phyloP scores from a whole-genome alignment of 371 early-diverging fungal genomes.

The Umbelopsis sp. region DNA sequence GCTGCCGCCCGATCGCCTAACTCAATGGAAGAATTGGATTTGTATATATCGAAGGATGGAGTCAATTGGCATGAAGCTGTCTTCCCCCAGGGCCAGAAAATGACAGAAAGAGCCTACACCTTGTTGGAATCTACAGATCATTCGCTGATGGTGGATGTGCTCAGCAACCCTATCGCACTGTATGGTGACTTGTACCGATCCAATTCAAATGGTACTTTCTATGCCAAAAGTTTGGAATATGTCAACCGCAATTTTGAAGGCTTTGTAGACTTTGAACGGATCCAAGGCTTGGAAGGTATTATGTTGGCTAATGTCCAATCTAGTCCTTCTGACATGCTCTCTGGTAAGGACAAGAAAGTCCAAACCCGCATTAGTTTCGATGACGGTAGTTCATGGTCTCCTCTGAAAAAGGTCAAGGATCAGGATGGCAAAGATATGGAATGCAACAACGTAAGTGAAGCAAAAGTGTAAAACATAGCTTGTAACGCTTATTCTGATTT shows the following conservation, averaged over 20 bases:
- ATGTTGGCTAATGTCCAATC: slow-evolving; percentile 81
- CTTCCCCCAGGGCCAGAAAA: slow-evolving; percentile 55
- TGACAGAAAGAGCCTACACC: slow-evolving; percentile 68
- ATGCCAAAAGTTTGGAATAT: slow-evolving; percentile 73
- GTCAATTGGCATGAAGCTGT: slow-evolving; percentile 65
- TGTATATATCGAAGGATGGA: slow-evolving; percentile 66
- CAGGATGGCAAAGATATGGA: slow-evolving; percentile 40
- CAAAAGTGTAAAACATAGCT: not conserved
- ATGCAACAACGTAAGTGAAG: slow-evolving; percentile 28
- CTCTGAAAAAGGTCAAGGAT: slow-evolving; percentile 49
- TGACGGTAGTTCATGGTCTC: slow-evolving; percentile 82
- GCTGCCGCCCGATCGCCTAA: slow-evolving; percentile 64
- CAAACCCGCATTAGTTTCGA: slow-evolving; percentile 88
- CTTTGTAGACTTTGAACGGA: slow-evolving; percentile 88
- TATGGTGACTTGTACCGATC: slow-evolving; percentile 83
- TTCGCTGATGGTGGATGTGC: slow-evolving; percentile 70
- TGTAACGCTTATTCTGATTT: not conserved
- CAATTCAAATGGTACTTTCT: slow-evolving; percentile 90
- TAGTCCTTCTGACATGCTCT: slow-evolving; percentile 66
- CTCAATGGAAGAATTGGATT: slow-evolving; percentile 49
- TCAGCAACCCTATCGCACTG: slow-evolving; percentile 37
- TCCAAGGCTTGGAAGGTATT: slow-evolving; percentile 83
- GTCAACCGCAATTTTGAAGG: slow-evolving; percentile 79
- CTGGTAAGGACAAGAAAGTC: slow-evolving; percentile 57
- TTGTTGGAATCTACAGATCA: slow-evolving; percentile 75